Base-by-base conservation (phyloP, 2,329 filamentous ascomycete species). In the Pseudocercospora fuligena region DNA sequence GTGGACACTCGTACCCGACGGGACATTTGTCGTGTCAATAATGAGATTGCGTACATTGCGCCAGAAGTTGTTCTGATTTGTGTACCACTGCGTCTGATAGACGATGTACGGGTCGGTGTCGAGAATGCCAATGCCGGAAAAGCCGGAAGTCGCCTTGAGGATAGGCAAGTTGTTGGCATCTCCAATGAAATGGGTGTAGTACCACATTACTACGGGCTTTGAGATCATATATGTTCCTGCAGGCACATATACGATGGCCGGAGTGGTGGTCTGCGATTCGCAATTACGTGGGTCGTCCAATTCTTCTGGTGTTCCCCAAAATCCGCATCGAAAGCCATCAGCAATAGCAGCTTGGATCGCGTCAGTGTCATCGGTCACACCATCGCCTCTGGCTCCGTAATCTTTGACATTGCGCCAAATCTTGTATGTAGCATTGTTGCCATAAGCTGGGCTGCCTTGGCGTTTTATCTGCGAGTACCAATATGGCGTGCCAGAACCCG, bases 111-210 rank as follows among this genome's bases (percentile, higher is more conserved):
- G 72, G 54, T 79, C 76, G 2, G 70, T 68, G 64, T 78, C 76
- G 27, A 78, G 65, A 1, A 79, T 60, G 21, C 73, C 77, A 31
- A 76, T 75, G 31, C 74, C 77, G 16, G 71, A 68, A 65, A 79
- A 79, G 29, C 72, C 68, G 1, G 72, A 47, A 6, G 71, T 46
- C 51, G 74, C 77, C 61, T 71, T 72, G 53, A 76, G 72, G 23
- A 95, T 91, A 72, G 94, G 93, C 14, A 90, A 80, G 69, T 86
- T 83, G 73, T 87, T 76, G 58, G 90, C 89, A 82, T 98, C 93
- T 65, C 94, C 94, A 40, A 97, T 85, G 68, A 98, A 88, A 78
- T 97, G 93, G 9, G 94, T 97, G 82, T 97, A 97, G 85, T 98
- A 98, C 80, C 90, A 90, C 78, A 93, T 90, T 60, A 94, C 82